A percentile compares a stretch with the other conserved stretches of the same genome.
Conservation (phyloP, 805 yeast species). For the Schwanniomyces polymorphus region DNA sequence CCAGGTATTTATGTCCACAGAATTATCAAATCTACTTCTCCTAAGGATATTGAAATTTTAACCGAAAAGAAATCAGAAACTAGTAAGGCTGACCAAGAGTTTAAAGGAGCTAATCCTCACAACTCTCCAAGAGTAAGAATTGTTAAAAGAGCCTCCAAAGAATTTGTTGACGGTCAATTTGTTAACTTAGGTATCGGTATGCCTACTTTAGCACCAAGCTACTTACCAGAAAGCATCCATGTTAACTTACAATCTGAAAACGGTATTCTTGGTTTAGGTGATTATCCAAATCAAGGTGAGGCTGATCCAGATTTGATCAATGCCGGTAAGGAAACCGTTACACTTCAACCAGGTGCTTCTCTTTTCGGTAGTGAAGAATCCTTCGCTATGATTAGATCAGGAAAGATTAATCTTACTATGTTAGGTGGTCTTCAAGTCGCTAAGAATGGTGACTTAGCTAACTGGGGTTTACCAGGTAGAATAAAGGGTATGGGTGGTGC, state of each 20-base stretch:
- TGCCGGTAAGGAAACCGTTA: conserved; percentile 54
- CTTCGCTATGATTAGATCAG: conserved; percentile 51
- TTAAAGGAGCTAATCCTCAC: background rate
- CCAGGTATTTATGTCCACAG: conserved; percentile 46
- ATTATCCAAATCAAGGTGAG: conserved; percentile 41
- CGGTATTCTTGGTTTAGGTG: conserved; percentile 51
- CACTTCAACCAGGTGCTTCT: conserved; percentile 46
- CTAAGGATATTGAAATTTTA: conserved; percentile 43
- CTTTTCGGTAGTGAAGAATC: conserved; percentile 51
- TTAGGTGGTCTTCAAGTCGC: conserved; percentile 54
- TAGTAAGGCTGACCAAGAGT: conserved; percentile 1
- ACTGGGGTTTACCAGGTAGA: conserved; percentile 53
- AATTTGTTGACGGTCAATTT: conserved; percentile 41
- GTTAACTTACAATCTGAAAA: conserved; percentile 50
- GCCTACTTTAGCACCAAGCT: conserved; percentile 49
- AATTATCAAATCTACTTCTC: conserved; percentile 40
- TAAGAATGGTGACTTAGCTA: conserved; percentile 48
- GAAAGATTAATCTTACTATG: conserved; percentile 43
- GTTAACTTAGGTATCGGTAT: conserved; percentile 53
- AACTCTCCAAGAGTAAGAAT: conserved; percentile 30
- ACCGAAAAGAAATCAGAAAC: conserved; percentile 6
- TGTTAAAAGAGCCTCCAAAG: conserved; percentile 46
- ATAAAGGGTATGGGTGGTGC: conserved; percentile 58
- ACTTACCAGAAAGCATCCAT: conserved; percentile 30
- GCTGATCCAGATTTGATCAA: conserved; percentile 50